These are phyloP conservation scores for Litsea cubeba DNA, from an alignment of 164 flowering plant genomes.

Conservation along the genomic window DNA sequence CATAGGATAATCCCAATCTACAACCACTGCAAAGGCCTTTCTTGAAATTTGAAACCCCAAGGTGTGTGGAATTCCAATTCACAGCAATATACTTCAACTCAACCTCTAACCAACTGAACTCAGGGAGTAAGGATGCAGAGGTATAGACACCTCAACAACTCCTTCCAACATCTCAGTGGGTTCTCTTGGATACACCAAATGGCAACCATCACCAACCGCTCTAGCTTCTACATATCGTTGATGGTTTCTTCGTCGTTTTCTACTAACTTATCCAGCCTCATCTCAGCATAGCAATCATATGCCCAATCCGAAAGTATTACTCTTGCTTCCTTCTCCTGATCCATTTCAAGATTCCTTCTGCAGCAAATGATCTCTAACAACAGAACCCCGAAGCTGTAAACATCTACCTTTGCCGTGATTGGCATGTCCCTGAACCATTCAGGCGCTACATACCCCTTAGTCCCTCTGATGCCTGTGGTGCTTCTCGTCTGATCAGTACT, in stretches of 20 bases:
- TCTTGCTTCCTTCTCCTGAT: conserved; percentile 2
- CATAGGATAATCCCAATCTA: too few relatives aligned
- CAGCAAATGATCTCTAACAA: conserved; percentile 23
- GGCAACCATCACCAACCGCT: conserved; percentile 19
- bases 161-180: conserved; percentile 25
- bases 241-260: conserved; percentile 18
- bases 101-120: not conserved
- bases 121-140: conserved; percentile 15
- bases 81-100: too few relatives aligned
- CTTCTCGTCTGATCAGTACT: conserved; percentile 16
- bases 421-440: conserved; percentile 25
- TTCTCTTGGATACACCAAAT: conserved; percentile 29
- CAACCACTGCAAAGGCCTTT: too few relatives aligned
- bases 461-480: conserved; percentile 21
- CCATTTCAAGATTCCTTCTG: conserved; percentile 8
- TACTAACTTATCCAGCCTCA: conserved; percentile 9
- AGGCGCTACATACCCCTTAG: conserved; percentile 23
- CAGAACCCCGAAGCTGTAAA: conserved; percentile 25
- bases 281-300: conserved; percentile 11
- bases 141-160: conserved; percentile 12
- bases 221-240: conserved; percentile 9
- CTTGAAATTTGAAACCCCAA: too few relatives aligned
- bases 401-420: conserved; percentile 26
- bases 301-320: conserved; percentile 18
- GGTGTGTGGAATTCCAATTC: too few relatives aligned